A percentile compares a stretch with the other conserved stretches of the same genome.
These are phyloP conservation scores for Penicillium occitanis DNA, from an alignment of 2,329 filamentous ascomycete genomes.

Conservation along the genomic window DNA sequence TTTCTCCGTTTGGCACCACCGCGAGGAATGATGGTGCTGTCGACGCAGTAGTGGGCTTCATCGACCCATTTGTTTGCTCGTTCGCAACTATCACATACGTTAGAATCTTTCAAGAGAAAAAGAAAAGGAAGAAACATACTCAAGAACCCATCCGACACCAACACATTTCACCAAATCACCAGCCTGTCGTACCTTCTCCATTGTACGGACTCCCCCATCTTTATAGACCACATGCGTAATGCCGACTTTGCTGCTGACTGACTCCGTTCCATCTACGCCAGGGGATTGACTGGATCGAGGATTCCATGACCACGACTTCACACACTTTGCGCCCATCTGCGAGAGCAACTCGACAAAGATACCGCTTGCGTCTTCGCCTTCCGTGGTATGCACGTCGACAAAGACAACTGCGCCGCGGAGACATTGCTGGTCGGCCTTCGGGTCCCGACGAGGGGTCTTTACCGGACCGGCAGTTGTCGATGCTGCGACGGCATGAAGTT, in stretches of 20 bases:
- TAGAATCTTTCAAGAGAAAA: constrained; percentile 21
- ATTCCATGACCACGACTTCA: constrained; percentile 75
- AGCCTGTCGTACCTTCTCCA: constrained; percentile 75
- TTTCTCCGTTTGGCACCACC: constrained; percentile 71
- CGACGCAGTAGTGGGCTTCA: constrained; percentile 67
- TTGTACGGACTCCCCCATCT: constrained; percentile 74
- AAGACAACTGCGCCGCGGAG: constrained; percentile 73
- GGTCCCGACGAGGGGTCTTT: constrained; percentile 27
- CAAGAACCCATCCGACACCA: constrained; percentile 82
- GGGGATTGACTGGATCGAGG: constrained; percentile 49
- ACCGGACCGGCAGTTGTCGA: neutral
- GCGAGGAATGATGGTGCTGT: constrained; percentile 65
- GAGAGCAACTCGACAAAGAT: constrained; percentile 77
- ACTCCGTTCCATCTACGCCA: constrained; percentile 34
- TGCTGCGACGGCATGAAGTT: neutral
- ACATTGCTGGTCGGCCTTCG: constrained; percentile 38
- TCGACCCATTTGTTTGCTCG: constrained; percentile 74
- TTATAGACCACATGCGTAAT: constrained; percentile 92
- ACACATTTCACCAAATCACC: constrained; percentile 79
- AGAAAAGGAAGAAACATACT: constrained; percentile 59
- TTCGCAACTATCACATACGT: constrained; percentile 61
- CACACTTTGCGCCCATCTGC: constrained; percentile 77
- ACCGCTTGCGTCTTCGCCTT: constrained; percentile 76
- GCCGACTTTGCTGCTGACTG: constrained; percentile 56
- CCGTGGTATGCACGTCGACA: constrained; percentile 79